A percentile compares a stretch with the other conserved stretches of the same genome.
These are phyloP conservation scores for Sphenostylis stenocarpa DNA, from an alignment of 306 rosid species.

Conservation along the genomic window DNA sequence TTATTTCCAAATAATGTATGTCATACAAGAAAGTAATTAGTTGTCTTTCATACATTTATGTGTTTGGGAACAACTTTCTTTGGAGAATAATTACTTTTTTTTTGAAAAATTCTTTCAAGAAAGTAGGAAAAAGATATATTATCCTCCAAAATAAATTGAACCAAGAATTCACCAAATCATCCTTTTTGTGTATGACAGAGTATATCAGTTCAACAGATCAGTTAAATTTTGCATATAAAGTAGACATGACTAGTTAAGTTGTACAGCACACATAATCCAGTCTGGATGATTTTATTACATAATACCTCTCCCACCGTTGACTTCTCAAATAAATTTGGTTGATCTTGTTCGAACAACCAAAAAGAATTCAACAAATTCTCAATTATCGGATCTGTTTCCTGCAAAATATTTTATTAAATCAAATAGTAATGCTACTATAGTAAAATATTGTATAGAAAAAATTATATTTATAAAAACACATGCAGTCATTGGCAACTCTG, in stretches of 20 bases:
- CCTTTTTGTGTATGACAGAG: not conserved
- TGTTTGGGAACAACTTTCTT: not conserved
- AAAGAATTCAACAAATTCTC: constrained; percentile 22
- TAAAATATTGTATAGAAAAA: not conserved
- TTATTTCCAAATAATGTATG: not conserved
- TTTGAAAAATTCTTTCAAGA: not conserved
- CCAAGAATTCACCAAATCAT: not conserved
- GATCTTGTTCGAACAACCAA: constrained; percentile 17
- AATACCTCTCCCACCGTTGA: constrained; percentile 21
- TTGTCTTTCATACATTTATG: not conserved
- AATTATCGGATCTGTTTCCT: constrained; percentile 24
- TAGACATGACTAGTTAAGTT: not conserved
- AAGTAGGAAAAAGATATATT: not conserved
- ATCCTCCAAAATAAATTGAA: not conserved
- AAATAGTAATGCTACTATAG: not conserved
- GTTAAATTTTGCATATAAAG: not conserved
- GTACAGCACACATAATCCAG: not conserved
- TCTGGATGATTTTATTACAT: not conserved
- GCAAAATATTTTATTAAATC: not conserved
- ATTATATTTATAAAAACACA: not conserved
- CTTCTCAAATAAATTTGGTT: not conserved
- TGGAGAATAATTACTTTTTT: not conserved
- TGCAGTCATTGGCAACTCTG: not conserved
- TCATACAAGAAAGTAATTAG: not conserved
- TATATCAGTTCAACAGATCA: not conserved